Conservation (phyloP, 2,329 filamentous ascomycete genomes). For the Beauveria brongniartii region DNA sequence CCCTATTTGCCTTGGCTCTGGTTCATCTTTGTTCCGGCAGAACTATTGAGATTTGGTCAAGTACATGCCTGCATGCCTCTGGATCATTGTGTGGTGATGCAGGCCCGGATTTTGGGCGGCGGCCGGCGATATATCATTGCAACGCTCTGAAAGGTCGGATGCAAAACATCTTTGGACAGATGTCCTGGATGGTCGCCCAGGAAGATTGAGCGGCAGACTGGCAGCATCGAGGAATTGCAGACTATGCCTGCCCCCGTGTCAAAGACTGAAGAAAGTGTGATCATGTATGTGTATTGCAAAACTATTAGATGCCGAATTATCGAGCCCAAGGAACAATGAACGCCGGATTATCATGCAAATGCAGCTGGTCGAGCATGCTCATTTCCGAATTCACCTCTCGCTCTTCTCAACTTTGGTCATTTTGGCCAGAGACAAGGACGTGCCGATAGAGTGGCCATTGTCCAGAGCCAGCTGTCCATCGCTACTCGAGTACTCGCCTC, state of each 20-base stretch:
- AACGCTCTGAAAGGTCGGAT: too few relatives aligned
- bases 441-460: too few relatives aligned
- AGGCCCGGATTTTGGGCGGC: too few relatives aligned
- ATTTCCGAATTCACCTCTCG: neutral
- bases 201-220: neutral
- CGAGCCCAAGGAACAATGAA: neutral
- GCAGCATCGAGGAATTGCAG: neutral
- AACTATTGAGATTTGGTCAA: neutral
- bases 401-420: neutral
- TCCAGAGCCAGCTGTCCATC: neutral
- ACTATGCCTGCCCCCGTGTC: neutral
- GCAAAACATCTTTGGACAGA: too few relatives aligned
- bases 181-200: neutral
- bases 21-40: neutral
- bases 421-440: neutral
- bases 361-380: neutral
- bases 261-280: neutral
- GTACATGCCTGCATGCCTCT: neutral
- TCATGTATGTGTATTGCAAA: neutral
- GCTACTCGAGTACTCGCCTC: slow-evolving; percentile 12
- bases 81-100: too few relatives aligned
- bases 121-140: too few relatives aligned
- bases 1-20: neutral
- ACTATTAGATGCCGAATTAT: neutral
- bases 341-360: neutral